Evolutionary conservation across 305 asterid species (phyloP).

Genomic region (Rubia balearica): DNA sequence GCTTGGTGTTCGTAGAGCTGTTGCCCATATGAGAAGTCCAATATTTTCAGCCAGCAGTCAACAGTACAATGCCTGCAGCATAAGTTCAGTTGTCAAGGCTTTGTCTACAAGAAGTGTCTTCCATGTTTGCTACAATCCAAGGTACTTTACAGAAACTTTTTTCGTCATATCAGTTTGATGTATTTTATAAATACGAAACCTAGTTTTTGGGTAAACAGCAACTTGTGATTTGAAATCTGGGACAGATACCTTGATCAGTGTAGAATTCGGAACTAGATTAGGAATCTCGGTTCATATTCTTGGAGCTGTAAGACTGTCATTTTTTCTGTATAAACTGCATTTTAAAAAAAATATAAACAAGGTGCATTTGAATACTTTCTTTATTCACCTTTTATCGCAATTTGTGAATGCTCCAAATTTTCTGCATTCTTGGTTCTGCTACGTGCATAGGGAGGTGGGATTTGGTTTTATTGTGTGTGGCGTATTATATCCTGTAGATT

Average conservation of each 20-base stretch:
- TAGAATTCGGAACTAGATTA: background rate
- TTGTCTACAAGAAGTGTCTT: conserved; percentile 47
- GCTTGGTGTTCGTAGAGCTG: conserved; percentile 92
- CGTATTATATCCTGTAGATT: too few relatives aligned
- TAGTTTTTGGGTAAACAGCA: background rate
- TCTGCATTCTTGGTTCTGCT: background rate
- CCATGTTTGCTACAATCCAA: conserved; percentile 77
- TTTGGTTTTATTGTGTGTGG: background rate
- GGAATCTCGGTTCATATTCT: background rate
- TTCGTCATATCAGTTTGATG: background rate
- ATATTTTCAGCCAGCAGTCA: conserved; percentile 40
- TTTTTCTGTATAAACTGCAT: background rate
- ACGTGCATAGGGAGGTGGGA: too few relatives aligned
- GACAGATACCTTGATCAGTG: background rate
- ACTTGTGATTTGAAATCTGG: background rate
- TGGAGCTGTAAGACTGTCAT: background rate
- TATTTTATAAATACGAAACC: background rate
- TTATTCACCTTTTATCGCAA: background rate
- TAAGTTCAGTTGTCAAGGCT: conserved; percentile 56
- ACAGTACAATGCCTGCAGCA: conserved; percentile 44
- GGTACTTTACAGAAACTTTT: conserved; percentile 37
- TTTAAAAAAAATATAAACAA: background rate
- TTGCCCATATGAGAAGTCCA: conserved; percentile 49
- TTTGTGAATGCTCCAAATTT: background rate
- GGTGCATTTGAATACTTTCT: background rate